These are phyloP conservation scores for Leccinum pachyderme DNA, from an alignment of 1,284 basidiomycete species.

Conservation along the genomic window DNA sequence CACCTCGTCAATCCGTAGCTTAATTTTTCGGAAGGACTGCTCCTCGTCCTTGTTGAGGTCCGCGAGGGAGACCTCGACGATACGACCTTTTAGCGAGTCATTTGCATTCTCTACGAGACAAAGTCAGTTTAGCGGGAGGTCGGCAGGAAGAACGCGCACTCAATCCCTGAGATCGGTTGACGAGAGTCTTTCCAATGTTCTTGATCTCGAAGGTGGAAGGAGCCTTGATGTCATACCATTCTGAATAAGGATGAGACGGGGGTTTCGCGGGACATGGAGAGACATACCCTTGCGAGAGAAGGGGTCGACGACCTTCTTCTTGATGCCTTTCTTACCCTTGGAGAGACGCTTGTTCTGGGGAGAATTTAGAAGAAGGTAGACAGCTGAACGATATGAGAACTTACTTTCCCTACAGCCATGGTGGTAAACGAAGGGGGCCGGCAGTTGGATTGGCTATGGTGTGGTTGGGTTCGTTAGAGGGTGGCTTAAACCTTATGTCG, in stretches of 20 bases:
- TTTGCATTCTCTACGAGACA: slow-evolving; percentile 86
- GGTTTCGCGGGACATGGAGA: slow-evolving; percentile 1
- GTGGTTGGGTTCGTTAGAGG: slow-evolving; percentile 6
- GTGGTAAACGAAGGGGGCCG: slow-evolving; percentile 45
- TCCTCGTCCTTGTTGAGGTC: slow-evolving; percentile 99
- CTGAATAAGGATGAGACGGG: slow-evolving; percentile 41
- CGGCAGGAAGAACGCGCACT: slow-evolving; percentile 59
- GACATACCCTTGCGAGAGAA: slow-evolving; percentile 94
- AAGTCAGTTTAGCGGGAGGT: slow-evolving; percentile 15
- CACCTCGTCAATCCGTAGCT: slow-evolving; percentile 95
- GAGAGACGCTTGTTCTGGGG: slow-evolving; percentile 92
- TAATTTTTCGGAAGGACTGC: slow-evolving; percentile 99
- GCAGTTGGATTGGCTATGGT: slow-evolving; percentile 51
- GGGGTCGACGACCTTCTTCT: slow-evolving; percentile 99
- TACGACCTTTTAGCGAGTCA: slow-evolving; percentile 97
- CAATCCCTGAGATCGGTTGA: slow-evolving; percentile 97
- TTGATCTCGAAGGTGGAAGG: slow-evolving; percentile 97
- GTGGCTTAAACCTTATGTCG: slow-evolving; percentile 45
- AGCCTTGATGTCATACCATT: slow-evolving; percentile 99
- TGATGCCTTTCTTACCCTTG: slow-evolving; percentile 99
- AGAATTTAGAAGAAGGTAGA: slow-evolving; percentile 7
- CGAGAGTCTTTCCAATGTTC: slow-evolving; percentile 98
- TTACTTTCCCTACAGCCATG: slow-evolving; percentile 93
- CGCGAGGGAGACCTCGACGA: slow-evolving; percentile 94
- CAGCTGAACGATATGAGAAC: slow-evolving; percentile 10